These are phyloP conservation scores for Coffea eugenioides DNA, from an alignment of 257 asterid genomes.

Conservation along the genomic window DNA sequence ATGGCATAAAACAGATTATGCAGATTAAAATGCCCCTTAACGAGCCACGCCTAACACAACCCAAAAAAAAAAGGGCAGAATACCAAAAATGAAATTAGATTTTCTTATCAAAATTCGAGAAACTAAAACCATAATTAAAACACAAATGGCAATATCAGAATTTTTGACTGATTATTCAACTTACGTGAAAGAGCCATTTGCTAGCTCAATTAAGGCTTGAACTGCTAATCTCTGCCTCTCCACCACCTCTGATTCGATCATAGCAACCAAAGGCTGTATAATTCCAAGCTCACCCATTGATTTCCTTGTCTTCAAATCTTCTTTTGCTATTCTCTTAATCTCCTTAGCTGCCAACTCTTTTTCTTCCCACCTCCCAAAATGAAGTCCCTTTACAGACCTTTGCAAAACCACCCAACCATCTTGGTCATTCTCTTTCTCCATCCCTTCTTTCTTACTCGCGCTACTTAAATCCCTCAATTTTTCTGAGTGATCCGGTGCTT, in stretches of 20 bases:
- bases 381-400: conserved; percentile 74
- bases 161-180: conserved; percentile 19
- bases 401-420: conserved; percentile 48
- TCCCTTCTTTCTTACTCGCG: conserved; percentile 13
- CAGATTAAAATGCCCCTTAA: not conserved
- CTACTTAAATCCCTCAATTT: not conserved
- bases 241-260: conserved; percentile 63
- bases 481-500: conserved; percentile 21
- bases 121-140: not conserved
- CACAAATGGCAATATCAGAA: not conserved
- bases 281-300: conserved; percentile 91
- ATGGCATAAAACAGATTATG: too few relatives aligned
- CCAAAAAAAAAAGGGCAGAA: not conserved
- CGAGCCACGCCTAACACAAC: too few relatives aligned
- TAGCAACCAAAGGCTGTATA: conserved; percentile 79
- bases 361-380: conserved; percentile 81
- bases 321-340: conserved; percentile 59
- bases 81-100: not conserved
- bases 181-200: conserved; percentile 79
- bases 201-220: conserved; percentile 57
- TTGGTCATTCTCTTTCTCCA: conserved; percentile 11
- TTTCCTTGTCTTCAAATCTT: conserved; percentile 51
- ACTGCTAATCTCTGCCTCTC: conserved; percentile 61
- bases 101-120: not conserved
- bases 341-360: conserved; percentile 65